Percentiles rank a stretch among this genome's conserved stretches.
Evolutionary conservation across 371 early-diverging fungal species (phyloP).

Genomic region (Mortierella sp.): DNA sequence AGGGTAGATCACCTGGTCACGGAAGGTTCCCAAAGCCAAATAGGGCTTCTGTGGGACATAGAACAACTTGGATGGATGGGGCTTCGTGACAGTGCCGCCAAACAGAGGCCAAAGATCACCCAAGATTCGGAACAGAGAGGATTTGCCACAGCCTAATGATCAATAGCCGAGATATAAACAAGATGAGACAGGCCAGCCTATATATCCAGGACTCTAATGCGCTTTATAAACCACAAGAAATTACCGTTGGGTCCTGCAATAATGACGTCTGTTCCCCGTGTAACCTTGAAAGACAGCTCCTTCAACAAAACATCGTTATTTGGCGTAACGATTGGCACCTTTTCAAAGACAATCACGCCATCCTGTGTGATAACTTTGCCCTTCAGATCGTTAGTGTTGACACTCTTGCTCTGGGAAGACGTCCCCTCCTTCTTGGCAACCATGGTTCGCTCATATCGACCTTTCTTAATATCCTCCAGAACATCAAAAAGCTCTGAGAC

Average conservation of each 20-base stretch:
- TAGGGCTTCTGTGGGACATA: constrained; percentile 97
- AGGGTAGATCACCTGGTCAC: constrained; percentile 93
- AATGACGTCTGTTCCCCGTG: constrained; percentile 86
- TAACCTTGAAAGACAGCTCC: constrained; percentile 86
- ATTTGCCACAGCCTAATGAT: constrained; percentile 69
- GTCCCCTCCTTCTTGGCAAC: constrained; percentile 60
- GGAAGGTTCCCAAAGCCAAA: constrained; percentile 89
- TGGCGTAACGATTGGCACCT: constrained; percentile 94
- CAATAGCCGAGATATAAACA: neutral
- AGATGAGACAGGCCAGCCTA: neutral
- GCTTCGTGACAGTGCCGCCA: constrained; percentile 87
- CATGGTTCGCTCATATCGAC: constrained; percentile 75
- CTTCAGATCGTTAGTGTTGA: constrained; percentile 65
- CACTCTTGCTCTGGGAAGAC: constrained; percentile 55
- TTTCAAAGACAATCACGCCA: constrained; percentile 85
- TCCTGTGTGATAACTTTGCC: constrained; percentile 74
- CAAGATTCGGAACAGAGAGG: constrained; percentile 93
- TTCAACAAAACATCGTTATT: constrained; percentile 91
- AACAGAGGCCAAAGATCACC: constrained; percentile 93
- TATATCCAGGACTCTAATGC: neutral
- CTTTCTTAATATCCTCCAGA: constrained; percentile 75
- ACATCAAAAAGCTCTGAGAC: constrained; percentile 84
- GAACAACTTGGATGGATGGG: constrained; percentile 83
- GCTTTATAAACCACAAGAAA: constrained; percentile 12
- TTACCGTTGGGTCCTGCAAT: constrained; percentile 93